phyloP scores from a whole-genome alignment of 23 red algal genomes.

The Pyropia haitanensis region DNA sequence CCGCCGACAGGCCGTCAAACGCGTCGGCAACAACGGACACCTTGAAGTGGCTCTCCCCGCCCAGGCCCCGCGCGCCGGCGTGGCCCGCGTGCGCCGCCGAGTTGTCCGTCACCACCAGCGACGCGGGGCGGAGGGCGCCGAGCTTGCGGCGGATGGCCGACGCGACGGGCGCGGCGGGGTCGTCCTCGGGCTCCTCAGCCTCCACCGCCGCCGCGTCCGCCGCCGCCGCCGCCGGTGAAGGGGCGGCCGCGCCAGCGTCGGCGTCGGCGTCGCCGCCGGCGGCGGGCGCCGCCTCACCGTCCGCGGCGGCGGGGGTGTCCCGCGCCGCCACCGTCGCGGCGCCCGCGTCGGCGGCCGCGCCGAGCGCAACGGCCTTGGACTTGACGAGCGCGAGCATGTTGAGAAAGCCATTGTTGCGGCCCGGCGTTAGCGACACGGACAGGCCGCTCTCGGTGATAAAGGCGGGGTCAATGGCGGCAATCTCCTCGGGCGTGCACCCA shows the following conservation, averaged over 20 bases:
- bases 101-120: conserved; percentile 56
- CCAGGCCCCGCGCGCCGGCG: conserved; percentile 42
- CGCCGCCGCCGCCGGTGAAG: too few relatives aligned
- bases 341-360: not conserved
- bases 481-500: conserved; percentile 48
- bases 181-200: not conserved
- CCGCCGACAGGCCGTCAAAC: conserved; percentile 63
- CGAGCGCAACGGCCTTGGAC: conserved; percentile 31
- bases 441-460: conserved; percentile 76
- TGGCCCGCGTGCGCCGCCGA: conserved; percentile 77
- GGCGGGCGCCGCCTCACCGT: not conserved
- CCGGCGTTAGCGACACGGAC: conserved; percentile 75
- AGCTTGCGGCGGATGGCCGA: conserved; percentile 63
- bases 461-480: conserved; percentile 38
- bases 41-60: conserved; percentile 78
- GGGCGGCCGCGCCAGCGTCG: conserved; percentile 22
- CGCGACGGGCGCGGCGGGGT: conserved; percentile 32
- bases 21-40: conserved; percentile 65
- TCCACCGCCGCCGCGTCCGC: conserved; percentile 2
- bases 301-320: not conserved
- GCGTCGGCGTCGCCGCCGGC: not conserved
- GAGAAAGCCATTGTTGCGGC: conserved; percentile 94
- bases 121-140: conserved; percentile 27
- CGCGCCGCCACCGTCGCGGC: not conserved
- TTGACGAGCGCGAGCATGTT: conserved; percentile 96